A percentile compares a stretch with the other conserved stretches of the same genome.
Conservation (phyloP, 2,329 filamentous ascomycete species). For the Aspergillus uvarum region DNA sequence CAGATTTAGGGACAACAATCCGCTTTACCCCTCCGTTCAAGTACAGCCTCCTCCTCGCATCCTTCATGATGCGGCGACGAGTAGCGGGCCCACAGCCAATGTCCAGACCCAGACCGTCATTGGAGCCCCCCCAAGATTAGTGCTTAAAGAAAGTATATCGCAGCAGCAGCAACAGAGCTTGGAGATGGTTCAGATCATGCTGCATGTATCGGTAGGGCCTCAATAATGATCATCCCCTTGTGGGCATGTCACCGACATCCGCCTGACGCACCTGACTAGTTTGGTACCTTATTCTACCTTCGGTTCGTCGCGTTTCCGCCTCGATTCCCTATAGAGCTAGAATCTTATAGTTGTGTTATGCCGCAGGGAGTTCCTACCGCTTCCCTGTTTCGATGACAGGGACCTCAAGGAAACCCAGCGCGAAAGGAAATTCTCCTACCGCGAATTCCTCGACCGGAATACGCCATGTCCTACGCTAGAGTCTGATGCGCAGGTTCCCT, state of each 20-base stretch:
- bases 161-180: slow-evolving; percentile 47
- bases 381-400: slow-evolving; percentile 36
- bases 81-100: slow-evolving; percentile 12
- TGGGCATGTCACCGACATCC: background rate
- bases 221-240: background rate
- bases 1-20: slow-evolving; percentile 25
- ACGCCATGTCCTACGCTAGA: slow-evolving; percentile 7
- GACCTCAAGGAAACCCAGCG: slow-evolving; percentile 29
- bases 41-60: slow-evolving; percentile 17
- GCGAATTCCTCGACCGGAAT: slow-evolving; percentile 27
- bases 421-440: slow-evolving; percentile 28
- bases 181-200: slow-evolving; percentile 49
- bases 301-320: slow-evolving; percentile 22
- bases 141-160: slow-evolving; percentile 14
- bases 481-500: slow-evolving; percentile 10
- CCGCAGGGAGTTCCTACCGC: slow-evolving; percentile 35
- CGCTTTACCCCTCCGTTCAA: slow-evolving; percentile 19
- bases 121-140: slow-evolving; percentile 10
- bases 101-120: slow-evolving; percentile 16
- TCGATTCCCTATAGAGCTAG: background rate
- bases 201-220: slow-evolving; percentile 47
- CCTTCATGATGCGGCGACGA: slow-evolving; percentile 5
- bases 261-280: slow-evolving; percentile 22
- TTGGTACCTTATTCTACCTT: slow-evolving; percentile 37
- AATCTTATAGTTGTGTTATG: slow-evolving; percentile 15